Percentiles rank a stretch among this genome's conserved stretches.
phyloP scores from a whole-genome alignment of 495 filamentous ascomycete genomes.

The Aspergillus taichungensis region DNA sequence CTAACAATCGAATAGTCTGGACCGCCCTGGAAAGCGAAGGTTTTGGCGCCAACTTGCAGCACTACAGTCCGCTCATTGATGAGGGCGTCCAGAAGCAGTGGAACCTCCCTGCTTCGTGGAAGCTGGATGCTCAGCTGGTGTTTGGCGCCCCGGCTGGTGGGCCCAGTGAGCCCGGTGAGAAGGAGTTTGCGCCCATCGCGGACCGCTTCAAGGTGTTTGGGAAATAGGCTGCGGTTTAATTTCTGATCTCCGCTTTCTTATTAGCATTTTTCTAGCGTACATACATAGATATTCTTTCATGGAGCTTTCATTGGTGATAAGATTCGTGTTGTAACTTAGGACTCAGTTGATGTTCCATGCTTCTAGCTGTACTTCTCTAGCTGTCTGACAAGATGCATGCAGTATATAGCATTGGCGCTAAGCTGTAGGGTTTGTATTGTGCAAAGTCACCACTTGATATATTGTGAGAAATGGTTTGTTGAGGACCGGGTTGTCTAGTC shows the following conservation, averaged over 20 bases:
- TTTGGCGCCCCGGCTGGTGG: slow-evolving; percentile 33
- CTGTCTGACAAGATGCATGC: too few species aligned
- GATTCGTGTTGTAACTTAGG: too few species aligned
- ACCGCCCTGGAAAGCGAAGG: slow-evolving; percentile 41
- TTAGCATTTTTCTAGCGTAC: too few species aligned
- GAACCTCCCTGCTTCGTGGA: slow-evolving; percentile 35
- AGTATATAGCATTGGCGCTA: too few species aligned
- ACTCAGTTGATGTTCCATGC: too few species aligned
- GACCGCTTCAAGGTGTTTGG: slow-evolving; percentile 37
- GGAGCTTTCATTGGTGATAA: too few species aligned
- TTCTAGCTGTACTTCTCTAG: too few species aligned
- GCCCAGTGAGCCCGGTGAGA: slow-evolving; percentile 24
- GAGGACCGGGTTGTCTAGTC: too few species aligned
- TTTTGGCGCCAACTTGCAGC: slow-evolving; percentile 46
- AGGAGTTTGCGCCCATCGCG: slow-evolving; percentile 30
- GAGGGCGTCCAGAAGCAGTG: slow-evolving; percentile 32
- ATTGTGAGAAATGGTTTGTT: too few species aligned
- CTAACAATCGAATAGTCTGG: slow-evolving; percentile 30
- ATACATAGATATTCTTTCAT: too few species aligned
- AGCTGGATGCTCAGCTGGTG: slow-evolving; percentile 43
- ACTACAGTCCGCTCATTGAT: slow-evolving; percentile 46
- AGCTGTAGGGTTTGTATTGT: too few species aligned
- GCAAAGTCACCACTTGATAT: too few species aligned
- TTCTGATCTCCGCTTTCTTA: background rate
- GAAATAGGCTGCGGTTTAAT: slow-evolving; percentile 16